phyloP scores from a whole-genome alignment of 768 basidiomycete species.

The Hypholoma sublateritium region DNA sequence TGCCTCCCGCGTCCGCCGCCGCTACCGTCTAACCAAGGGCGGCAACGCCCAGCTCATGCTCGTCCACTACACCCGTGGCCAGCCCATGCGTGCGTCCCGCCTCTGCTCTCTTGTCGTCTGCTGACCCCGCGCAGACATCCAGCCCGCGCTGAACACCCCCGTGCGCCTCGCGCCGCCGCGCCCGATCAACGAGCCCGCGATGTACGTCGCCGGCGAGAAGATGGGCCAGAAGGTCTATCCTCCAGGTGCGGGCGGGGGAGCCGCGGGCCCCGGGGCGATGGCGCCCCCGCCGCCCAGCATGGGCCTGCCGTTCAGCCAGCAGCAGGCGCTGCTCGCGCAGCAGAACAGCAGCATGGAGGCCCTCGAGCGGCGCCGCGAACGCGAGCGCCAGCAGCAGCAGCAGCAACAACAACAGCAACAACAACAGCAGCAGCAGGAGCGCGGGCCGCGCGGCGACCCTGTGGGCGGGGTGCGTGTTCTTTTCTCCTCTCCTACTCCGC shows the following conservation, averaged over 20 bases:
- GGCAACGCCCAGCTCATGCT: slow-evolving; percentile 74
- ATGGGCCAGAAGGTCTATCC: slow-evolving; percentile 65
- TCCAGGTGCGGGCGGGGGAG: slow-evolving; percentile 27
- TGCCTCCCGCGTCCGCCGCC: slow-evolving; percentile 69
- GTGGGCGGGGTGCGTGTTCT: background rate
- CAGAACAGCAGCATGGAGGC: slow-evolving; percentile 74
- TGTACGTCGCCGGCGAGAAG: slow-evolving; percentile 74
- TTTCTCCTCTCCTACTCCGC: background rate
- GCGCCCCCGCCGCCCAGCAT: slow-evolving; percentile 21
- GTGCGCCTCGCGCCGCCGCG: slow-evolving; percentile 74
- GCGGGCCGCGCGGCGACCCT: background rate
- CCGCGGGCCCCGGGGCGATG: slow-evolving; percentile 28
- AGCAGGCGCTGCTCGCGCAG: slow-evolving; percentile 70
- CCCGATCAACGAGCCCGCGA: slow-evolving; percentile 58
- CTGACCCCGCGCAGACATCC: slow-evolving; percentile 44
- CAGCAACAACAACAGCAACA: background rate
- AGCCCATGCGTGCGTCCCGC: slow-evolving; percentile 52
- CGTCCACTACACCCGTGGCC: slow-evolving; percentile 75
- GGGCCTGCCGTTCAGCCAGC: slow-evolving; percentile 38
- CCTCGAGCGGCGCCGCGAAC: slow-evolving; percentile 66
- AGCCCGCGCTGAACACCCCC: slow-evolving; percentile 59
- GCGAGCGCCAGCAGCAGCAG: slow-evolving; percentile 27
- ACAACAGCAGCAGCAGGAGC: slow-evolving; percentile 1
- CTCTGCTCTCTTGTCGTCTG: slow-evolving; percentile 8
- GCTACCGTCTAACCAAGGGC: slow-evolving; percentile 72